phyloP scores from a whole-genome alignment of 2,329 filamentous ascomycete genomes.

The Diaporthe amygdali region DNA sequence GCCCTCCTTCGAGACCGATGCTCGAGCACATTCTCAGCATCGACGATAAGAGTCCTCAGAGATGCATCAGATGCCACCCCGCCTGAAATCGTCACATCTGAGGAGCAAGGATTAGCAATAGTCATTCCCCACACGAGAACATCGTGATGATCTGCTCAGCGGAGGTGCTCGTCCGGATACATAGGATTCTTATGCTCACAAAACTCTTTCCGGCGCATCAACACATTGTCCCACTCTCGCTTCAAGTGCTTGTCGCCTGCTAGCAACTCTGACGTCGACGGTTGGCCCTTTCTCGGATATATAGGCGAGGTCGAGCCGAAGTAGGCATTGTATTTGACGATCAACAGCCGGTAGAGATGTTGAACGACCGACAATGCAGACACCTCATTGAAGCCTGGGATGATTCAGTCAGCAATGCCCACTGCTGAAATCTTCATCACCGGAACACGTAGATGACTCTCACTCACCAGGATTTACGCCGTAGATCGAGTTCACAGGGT shows the following conservation, averaged over 20 bases:
- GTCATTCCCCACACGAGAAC: neutral
- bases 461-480: neutral
- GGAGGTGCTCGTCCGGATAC: neutral
- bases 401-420: neutral
- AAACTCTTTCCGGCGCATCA: neutral
- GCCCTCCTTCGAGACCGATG: neutral
- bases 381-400: neutral
- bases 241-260: slow-evolving; percentile 2
- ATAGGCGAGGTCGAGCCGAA: slow-evolving; percentile 34
- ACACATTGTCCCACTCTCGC: slow-evolving; percentile 12
- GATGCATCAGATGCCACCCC: neutral
- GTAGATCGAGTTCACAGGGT: neutral
- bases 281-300: slow-evolving; percentile 19
- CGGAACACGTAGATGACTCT: neutral
- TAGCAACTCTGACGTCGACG: slow-evolving; percentile 27
- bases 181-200: neutral
- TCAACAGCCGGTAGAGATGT: slow-evolving; percentile 33
- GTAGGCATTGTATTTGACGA: slow-evolving; percentile 36
- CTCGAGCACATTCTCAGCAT: neutral
- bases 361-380: neutral
- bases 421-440: neutral
- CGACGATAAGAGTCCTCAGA: neutral
- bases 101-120: neutral
- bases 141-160: neutral
- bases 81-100: neutral